Conservation (phyloP, 139 green algal genomes). For the Zygnema circumcarinatum region DNA sequence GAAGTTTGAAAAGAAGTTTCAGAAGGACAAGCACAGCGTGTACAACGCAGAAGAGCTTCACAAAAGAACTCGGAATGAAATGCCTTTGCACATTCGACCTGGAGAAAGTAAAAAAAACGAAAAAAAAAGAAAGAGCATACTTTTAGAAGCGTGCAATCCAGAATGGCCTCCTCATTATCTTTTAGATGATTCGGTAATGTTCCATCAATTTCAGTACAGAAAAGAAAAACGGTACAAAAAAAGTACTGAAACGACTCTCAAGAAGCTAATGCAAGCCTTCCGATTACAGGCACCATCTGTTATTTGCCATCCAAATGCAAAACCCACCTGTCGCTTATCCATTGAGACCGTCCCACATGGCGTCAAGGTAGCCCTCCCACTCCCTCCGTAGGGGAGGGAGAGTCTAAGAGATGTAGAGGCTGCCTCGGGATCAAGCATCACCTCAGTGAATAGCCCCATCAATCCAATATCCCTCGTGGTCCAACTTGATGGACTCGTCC, state of each 20-base stretch:
- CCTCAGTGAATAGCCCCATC: slow-evolving; percentile 5
- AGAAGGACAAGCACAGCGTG: background rate
- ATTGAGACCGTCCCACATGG: background rate
- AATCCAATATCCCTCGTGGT: background rate
- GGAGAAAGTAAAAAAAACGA: background rate
- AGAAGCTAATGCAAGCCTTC: too few species aligned
- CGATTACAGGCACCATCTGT: too few species aligned
- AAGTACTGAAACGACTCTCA: too few species aligned
- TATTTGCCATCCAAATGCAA: background rate
- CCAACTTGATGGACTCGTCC: background rate
- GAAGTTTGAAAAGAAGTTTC: too few species aligned
- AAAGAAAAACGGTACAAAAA: too few species aligned
- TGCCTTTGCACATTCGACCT: background rate
- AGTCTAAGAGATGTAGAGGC: background rate
- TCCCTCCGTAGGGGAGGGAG: background rate
- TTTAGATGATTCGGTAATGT: too few species aligned
- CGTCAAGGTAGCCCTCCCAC: background rate
- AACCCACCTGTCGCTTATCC: background rate
- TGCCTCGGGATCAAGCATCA: background rate
- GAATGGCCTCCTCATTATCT: too few species aligned
- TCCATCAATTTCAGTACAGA: too few species aligned
- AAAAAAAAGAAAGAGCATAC: too few species aligned
- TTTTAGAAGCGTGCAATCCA: too few species aligned
- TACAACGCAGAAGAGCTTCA: background rate
- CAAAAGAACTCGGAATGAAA: background rate